These are phyloP conservation scores for Penicillium brasilianum DNA, from an alignment of 2,329 filamentous ascomycete genomes.

Conservation along the genomic window DNA sequence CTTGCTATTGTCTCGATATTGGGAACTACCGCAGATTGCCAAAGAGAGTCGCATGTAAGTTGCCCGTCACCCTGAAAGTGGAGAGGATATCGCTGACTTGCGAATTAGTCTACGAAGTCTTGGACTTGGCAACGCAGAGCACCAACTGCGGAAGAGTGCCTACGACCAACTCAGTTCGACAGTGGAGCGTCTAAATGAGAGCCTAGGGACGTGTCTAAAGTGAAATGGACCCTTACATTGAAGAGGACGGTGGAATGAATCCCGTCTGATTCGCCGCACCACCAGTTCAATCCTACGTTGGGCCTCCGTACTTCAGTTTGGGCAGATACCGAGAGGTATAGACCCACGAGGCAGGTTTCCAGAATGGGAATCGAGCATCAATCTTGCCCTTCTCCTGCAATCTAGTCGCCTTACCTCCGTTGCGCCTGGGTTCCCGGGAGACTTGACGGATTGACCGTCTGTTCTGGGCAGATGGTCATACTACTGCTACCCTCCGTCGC, in stretches of 20 bases:
- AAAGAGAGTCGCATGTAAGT: slow-evolving; percentile 42
- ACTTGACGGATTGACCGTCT: neutral
- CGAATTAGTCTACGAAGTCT: slow-evolving; percentile 36
- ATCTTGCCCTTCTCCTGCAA: slow-evolving; percentile 12
- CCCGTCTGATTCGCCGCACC: slow-evolving; percentile 23
- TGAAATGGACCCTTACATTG: slow-evolving; percentile 16
- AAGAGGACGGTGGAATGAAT: neutral
- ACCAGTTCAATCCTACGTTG: slow-evolving; percentile 22
- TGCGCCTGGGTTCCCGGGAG: neutral
- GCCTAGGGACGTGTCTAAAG: slow-evolving; percentile 51
- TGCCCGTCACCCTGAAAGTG: neutral
- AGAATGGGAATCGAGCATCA: slow-evolving; percentile 16
- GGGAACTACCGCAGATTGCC: slow-evolving; percentile 42
- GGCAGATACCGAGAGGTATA: slow-evolving; percentile 24
- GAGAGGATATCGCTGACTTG: slow-evolving; percentile 30
- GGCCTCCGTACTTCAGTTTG: slow-evolving; percentile 29
- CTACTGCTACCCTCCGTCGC: neutral
- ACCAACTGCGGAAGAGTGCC: slow-evolving; percentile 40
- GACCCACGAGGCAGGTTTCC: slow-evolving; percentile 21
- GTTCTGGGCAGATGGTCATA: neutral
- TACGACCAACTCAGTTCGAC: slow-evolving; percentile 52
- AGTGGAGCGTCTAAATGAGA: slow-evolving; percentile 54
- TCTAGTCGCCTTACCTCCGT: slow-evolving; percentile 4
- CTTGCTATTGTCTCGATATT: slow-evolving; percentile 50
- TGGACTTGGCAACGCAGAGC: slow-evolving; percentile 34